phyloP scores from a whole-genome alignment of 805 yeast species.

The Blastobotrys terrestris region DNA sequence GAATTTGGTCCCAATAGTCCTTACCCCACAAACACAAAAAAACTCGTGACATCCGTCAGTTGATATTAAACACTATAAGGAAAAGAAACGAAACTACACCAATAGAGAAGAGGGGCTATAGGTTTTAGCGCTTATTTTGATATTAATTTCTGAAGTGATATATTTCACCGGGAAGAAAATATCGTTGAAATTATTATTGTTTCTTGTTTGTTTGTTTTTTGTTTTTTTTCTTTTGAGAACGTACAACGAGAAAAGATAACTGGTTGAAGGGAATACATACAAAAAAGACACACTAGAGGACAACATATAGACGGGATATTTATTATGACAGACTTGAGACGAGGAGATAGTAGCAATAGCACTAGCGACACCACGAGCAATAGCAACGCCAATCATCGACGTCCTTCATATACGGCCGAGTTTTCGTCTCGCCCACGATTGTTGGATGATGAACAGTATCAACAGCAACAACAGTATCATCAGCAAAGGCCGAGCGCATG shows the following conservation, averaged over 20 bases:
- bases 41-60: background rate
- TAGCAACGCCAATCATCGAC: conserved; percentile 34
- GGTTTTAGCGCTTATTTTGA: background rate
- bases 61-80: background rate
- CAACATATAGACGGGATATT: too few species aligned
- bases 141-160: too few species aligned
- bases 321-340: background rate
- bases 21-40: background rate
- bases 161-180: too few species aligned
- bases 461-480: too few species aligned
- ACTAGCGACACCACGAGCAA: background rate
- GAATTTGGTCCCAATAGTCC: background rate
- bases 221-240: too few species aligned
- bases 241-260: too few species aligned
- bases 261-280: too few species aligned
- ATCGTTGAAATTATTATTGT: too few species aligned
- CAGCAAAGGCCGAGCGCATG: too few species aligned
- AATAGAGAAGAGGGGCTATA: background rate
- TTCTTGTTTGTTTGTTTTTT: too few species aligned
- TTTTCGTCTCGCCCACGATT: conserved; percentile 33
- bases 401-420: conserved; percentile 67
- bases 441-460: conserved; percentile 4
- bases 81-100: background rate
- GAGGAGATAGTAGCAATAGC: background rate
- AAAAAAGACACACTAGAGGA: too few species aligned